Evolutionary conservation across 257 asterid genomes (phyloP), one percentile per base, ranked within the genome.

Genomic region (Phtheirospermum japonicum): DNA sequence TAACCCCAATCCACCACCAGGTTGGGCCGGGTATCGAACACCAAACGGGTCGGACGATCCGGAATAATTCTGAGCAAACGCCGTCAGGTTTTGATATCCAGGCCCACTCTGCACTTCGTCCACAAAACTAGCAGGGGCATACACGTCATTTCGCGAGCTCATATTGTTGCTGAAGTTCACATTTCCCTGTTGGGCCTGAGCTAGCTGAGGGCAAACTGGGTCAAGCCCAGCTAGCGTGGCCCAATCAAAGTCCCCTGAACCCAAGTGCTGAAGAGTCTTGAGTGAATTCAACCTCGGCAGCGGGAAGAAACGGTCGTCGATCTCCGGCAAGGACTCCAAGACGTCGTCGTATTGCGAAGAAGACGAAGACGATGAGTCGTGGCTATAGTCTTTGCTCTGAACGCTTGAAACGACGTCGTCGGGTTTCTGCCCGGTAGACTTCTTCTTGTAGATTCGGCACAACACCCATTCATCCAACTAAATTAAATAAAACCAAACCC

Each of bases 391-490:
- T 14, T 71, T 84, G 69, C 67, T 72, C 43, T 63, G 80, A 10
- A 12, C 52, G 6, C 71, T 81, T 4, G 77, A 48, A 6, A 37
- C 26, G 5, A 42, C 66, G 10, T 33, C 18, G 13, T 59, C 66
- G 28, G 28, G 28, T 50, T 69, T 80, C 48, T 43, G 72, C 0
- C 78, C 86, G 9, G 76, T 60, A 0, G 94, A 68, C 48, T 76
- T 77, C 78, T 89, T 89, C 85, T 89, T 77, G 63, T 89, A 89
- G 63, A 89, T 86, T 50, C 97, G 82, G 39, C 97, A 89, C 2
- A 89, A 49, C 12, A 89, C 97, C 91, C 97, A 86, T 23, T 86
- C 95, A 65, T 89, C 95, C 73, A 90, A 70, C 94, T 87, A 33
- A 7, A 65, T n/a, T 34, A 1, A 43, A 31, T 17, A 9, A 8